Evolutionary conservation across 176 grass and related monocot genomes (phyloP).

Genomic region (Hordeum marinum): DNA sequence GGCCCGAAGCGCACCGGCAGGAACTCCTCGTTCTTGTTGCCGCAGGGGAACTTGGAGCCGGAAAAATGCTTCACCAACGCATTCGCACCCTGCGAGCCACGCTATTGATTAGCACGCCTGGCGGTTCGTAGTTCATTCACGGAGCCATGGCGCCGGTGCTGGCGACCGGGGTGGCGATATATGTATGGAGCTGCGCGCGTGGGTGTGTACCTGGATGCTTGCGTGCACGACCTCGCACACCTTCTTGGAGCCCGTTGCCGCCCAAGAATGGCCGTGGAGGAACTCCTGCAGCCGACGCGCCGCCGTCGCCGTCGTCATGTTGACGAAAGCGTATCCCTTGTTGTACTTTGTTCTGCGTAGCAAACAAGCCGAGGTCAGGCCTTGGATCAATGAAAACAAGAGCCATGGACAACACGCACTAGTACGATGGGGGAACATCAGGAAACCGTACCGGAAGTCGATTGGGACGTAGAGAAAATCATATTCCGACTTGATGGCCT

Average conservation of each 20-base stretch:
- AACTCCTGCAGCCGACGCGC: constrained; percentile 19
- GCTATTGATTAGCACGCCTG: neutral
- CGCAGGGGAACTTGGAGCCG: neutral
- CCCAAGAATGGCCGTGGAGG: constrained; percentile 30
- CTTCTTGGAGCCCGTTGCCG: neutral
- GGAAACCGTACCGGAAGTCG: constrained; percentile 36
- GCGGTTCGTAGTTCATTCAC: neutral
- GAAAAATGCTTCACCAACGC: neutral
- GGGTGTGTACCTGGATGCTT: constrained; percentile 21
- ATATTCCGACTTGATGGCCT: neutral
- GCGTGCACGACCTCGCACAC: constrained; percentile 44
- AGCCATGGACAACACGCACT: neutral
- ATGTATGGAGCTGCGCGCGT: too few relatives aligned
- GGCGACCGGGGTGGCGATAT: too few relatives aligned
- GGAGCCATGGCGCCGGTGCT: neutral
- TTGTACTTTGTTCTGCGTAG: constrained; percentile 29
- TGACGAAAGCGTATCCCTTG: constrained; percentile 55
- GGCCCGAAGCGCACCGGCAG: constrained; percentile 48
- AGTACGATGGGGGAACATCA: neutral
- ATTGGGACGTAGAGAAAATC: constrained; percentile 62
- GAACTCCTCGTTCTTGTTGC: neutral
- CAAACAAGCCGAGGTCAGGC: neutral
- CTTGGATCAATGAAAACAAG: neutral
- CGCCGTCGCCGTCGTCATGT: constrained; percentile 38
- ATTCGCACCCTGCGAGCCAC: constrained; percentile 3